Base-by-base conservation (phyloP, 2,329 filamentous ascomycete genomes). In the Trichocomaceae sp. region DNA sequence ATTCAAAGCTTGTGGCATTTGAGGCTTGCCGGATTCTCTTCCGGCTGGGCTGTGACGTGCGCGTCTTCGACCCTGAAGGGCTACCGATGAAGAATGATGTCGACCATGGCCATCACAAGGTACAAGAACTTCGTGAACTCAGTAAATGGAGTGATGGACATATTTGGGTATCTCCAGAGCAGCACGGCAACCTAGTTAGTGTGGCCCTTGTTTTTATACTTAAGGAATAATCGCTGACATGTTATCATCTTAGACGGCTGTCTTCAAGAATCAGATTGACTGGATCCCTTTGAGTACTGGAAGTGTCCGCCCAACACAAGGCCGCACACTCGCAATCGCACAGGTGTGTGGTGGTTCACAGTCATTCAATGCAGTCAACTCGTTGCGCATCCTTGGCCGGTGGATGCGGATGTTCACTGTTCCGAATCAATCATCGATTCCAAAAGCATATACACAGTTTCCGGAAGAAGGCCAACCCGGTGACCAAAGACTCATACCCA, bases 351-450 rank as follows among this genome's bases (percentile, higher is more conserved):
- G 84, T 15, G 84, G 83, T 0, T 83, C 79, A 0, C 84, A 86
- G 64, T 82, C 78, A 0, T 87, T 87, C 71, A 87, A 87, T 60
- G 79, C 82, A 0, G 82, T 86, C 8, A 87, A 86, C 62, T 78
- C 78, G 1, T 71, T 87, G n/a, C 77, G 83, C 0, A 77, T 86
- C 10, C 73, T 87, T 0, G 84, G 84, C 0, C 77, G 84, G 0
- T 87, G 83, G 84, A 86, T 86, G 83, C 77, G 83, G 41, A 85
- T 86, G 82, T 85, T 85, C 59, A 72, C 77, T 1, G 84, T 86
- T 23, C 81, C 83, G 0, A 87, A 87, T 63, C 84, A 87, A 65
- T 81, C 77, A 22, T 83, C 79, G 0, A 75, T 87, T 2, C 84
- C 84, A 0, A 79, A 74, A 64, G 84, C 83, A 0, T 86, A 83